A percentile compares a stretch with the other conserved stretches of the same genome.
phyloP scores from a whole-genome alignment of 2,329 filamentous ascomycete species.

The Xylariaceae sp. region DNA sequence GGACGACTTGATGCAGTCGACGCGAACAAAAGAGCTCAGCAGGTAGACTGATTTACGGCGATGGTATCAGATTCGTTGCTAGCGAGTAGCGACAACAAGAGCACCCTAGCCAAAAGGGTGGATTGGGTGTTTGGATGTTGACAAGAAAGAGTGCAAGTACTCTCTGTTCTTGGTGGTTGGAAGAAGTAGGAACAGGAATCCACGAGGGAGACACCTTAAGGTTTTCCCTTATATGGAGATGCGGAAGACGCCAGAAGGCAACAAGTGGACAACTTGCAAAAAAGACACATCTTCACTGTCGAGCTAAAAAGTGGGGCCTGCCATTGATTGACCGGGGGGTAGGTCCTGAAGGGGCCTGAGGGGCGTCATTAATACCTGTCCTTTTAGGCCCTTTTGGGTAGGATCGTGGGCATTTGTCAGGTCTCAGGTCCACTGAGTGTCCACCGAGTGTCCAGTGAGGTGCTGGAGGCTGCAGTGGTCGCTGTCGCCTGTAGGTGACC shows the following conservation, averaged over 20 bases:
- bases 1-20: constrained; percentile 13
- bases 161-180: background rate
- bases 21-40: constrained; percentile 9
- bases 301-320: constrained; percentile 23
- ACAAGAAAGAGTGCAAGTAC: constrained; percentile 9
- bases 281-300: constrained; percentile 32
- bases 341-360: too few relatives aligned
- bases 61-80: background rate
- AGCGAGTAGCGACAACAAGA: background rate
- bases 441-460: too few relatives aligned
- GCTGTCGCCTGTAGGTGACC: too few relatives aligned
- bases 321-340: too few relatives aligned
- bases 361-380: too few relatives aligned
- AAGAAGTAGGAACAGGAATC: constrained; percentile 8
- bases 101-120: too few relatives aligned
- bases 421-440: too few relatives aligned
- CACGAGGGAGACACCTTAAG: constrained; percentile 13
- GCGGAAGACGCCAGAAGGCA: constrained; percentile 21
- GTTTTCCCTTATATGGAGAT: constrained; percentile 30
- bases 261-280: constrained; percentile 33
- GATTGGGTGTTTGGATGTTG: constrained; percentile 5
- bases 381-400: too few relatives aligned
- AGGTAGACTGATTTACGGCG: background rate
- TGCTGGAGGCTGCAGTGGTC: too few relatives aligned
- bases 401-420: too few relatives aligned